phyloP scores from a whole-genome alignment of 495 filamentous ascomycete species.

The Xylaria longipes region DNA sequence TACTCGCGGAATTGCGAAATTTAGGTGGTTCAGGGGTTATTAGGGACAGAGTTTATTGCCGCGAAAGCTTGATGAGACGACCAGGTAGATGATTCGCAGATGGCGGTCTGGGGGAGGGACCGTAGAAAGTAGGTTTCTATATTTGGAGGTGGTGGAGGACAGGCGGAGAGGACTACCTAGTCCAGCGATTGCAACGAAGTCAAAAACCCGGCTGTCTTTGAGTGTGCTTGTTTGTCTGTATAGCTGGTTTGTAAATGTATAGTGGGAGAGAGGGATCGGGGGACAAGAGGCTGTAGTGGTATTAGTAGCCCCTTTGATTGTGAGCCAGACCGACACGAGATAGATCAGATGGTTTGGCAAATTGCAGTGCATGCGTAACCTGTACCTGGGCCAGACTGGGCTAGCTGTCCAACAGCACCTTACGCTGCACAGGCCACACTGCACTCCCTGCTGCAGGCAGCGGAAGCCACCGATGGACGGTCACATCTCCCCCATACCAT shows the following conservation, averaged over 20 bases:
- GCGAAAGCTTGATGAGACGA: background rate
- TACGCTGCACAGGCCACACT: background rate
- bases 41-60: slow-evolving; percentile 3
- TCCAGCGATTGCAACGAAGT: background rate
- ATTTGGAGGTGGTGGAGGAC: background rate
- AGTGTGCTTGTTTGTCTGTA: background rate
- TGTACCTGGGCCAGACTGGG: background rate
- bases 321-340: slow-evolving; percentile 13
- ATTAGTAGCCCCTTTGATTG: slow-evolving; percentile 20
- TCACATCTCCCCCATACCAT: slow-evolving; percentile 1
- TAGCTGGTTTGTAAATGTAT: background rate
- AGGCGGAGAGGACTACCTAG: background rate
- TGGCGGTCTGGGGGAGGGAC: background rate
- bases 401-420: background rate
- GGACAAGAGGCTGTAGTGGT: background rate
- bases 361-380: slow-evolving; percentile 10
- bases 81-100: background rate
- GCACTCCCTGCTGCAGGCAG: background rate
- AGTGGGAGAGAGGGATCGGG: background rate
- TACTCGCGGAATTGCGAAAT: background rate
- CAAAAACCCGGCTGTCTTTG: slow-evolving; percentile 12
- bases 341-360: slow-evolving; percentile 24
- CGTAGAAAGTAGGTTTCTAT: background rate
- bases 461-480: slow-evolving; percentile 24
- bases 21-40: background rate